Percentiles rank a stretch among this genome's conserved stretches.
phyloP scores from a whole-genome alignment of 495 filamentous ascomycete genomes.

The Hypomontagnella monticulosa region DNA sequence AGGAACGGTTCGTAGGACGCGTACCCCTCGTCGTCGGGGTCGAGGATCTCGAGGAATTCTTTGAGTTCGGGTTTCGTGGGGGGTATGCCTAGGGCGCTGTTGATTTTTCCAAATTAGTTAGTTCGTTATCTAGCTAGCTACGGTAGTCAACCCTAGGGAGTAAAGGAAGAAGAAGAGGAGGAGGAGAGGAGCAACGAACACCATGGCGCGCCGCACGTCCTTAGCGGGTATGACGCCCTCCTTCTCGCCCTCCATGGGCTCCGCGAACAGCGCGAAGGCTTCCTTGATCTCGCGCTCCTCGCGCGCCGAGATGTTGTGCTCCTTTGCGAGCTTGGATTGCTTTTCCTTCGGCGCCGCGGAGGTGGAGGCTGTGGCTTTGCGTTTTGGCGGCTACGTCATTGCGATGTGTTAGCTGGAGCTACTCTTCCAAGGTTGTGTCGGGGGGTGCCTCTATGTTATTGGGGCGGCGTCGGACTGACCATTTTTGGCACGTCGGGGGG shows the following conservation, averaged over 20 bases:
- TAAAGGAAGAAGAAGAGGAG: background rate
- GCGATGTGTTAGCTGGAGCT: conserved; percentile 13
- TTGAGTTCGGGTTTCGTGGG: conserved; percentile 71
- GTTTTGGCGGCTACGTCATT: conserved; percentile 53
- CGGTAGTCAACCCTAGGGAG: no score
- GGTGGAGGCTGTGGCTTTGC: conserved; percentile 46
- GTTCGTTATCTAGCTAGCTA: no score
- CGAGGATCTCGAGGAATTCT: conserved; percentile 78
- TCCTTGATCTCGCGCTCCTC: conserved; percentile 92
- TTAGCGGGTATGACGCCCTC: conserved; percentile 77
- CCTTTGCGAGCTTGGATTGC: conserved; percentile 86
- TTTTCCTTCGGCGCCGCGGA: conserved; percentile 43
- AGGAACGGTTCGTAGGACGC: conserved; percentile 81
- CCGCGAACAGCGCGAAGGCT: conserved; percentile 84
- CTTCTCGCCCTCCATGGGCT: conserved; percentile 72
- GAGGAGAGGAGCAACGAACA: conserved; percentile 61
- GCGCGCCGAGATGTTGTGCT: conserved; percentile 80
- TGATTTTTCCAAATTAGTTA: no score
- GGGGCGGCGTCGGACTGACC: conserved; percentile 5
- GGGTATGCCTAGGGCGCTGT: conserved; percentile 78
- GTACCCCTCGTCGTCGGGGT: conserved; percentile 81
- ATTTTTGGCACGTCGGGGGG: background rate
- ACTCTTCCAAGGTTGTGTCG: background rate
- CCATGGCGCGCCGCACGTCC: conserved; percentile 83
- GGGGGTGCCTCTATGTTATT: background rate